Percentiles rank a stretch among this genome's conserved stretches.
Evolutionary conservation across 2,329 filamentous ascomycete species (phyloP).

Genomic region (Chaetomium strumarium): DNA sequence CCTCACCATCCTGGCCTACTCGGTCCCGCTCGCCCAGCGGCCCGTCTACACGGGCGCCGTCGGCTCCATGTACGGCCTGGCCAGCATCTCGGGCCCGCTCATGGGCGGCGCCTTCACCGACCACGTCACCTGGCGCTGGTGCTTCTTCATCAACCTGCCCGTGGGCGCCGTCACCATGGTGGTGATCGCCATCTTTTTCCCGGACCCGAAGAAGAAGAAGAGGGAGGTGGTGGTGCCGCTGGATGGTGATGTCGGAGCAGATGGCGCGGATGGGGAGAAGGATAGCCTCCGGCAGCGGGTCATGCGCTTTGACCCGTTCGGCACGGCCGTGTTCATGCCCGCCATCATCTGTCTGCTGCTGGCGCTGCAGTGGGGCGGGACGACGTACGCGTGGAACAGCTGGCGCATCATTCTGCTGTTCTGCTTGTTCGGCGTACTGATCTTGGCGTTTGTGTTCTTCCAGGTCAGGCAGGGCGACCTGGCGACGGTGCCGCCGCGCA

Average conservation of each 20-base stretch:
- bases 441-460: slow-evolving; percentile 30
- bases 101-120: slow-evolving; percentile 28
- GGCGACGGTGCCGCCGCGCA: slow-evolving; percentile 38
- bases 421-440: slow-evolving; percentile 31
- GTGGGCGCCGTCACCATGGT: slow-evolving; percentile 30
- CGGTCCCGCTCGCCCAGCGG: slow-evolving; percentile 25
- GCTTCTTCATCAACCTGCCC: slow-evolving; percentile 33
- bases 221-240: too few relatives aligned
- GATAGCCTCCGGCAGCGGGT: slow-evolving; percentile 20
- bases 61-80: slow-evolving; percentile 40
- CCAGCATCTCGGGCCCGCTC: slow-evolving; percentile 28
- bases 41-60: slow-evolving; percentile 34
- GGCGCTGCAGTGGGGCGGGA: slow-evolving; percentile 44
- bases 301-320: slow-evolving; percentile 27
- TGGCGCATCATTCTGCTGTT: slow-evolving; percentile 36
- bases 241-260: too few relatives aligned
- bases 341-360: slow-evolving; percentile 41
- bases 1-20: slow-evolving; percentile 33
- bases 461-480: slow-evolving; percentile 34
- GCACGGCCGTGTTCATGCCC: slow-evolving; percentile 26
- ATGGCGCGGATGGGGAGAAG: slow-evolving; percentile 4
- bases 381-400: slow-evolving; percentile 34
- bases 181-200: slow-evolving; percentile 27
- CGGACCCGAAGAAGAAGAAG: slow-evolving; percentile 19
- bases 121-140: slow-evolving; percentile 32